phyloP scores from a whole-genome alignment of 2,329 filamentous ascomycete species.

The Xylaria sp. region DNA sequence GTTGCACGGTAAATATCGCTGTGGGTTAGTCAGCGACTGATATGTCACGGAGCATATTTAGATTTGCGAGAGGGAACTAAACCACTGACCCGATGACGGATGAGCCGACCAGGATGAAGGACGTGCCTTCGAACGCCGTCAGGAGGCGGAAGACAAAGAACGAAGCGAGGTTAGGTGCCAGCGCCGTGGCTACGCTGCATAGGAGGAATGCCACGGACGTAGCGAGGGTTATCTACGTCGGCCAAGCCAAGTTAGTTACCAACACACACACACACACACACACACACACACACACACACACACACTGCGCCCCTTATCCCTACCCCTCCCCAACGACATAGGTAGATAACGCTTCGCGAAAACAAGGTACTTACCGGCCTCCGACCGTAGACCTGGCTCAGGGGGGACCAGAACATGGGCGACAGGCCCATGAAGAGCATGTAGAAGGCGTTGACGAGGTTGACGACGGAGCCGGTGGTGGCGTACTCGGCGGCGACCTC shows the following conservation, averaged over 20 bases:
- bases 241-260: slow-evolving; percentile 11
- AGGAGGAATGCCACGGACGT: slow-evolving; percentile 66
- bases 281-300: too few relatives aligned
- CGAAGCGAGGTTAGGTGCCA: slow-evolving; percentile 69
- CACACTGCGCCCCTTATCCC: neutral
- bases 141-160: slow-evolving; percentile 77
- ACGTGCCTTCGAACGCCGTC: slow-evolving; percentile 75
- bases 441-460: slow-evolving; percentile 73
- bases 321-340: neutral
- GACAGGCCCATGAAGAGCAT: slow-evolving; percentile 72
- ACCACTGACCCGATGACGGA: slow-evolving; percentile 62
- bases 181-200: slow-evolving; percentile 72
- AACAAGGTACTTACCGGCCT: slow-evolving; percentile 49
- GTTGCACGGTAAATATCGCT: slow-evolving; percentile 66
- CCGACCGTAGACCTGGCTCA: slow-evolving; percentile 67
- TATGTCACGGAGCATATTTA: neutral
- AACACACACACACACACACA: too few relatives aligned
- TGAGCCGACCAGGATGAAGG: slow-evolving; percentile 72
- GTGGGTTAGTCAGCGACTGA: slow-evolving; percentile 5
- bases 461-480: slow-evolving; percentile 71
- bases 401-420: slow-evolving; percentile 71
- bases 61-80: slow-evolving; percentile 1
- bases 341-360: neutral
- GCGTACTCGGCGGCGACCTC: slow-evolving; percentile 69
- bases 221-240: slow-evolving; percentile 56